Evolutionary conservation across 208 protist species (phyloP).

Genomic region (Entamoeba invadens): DNA sequence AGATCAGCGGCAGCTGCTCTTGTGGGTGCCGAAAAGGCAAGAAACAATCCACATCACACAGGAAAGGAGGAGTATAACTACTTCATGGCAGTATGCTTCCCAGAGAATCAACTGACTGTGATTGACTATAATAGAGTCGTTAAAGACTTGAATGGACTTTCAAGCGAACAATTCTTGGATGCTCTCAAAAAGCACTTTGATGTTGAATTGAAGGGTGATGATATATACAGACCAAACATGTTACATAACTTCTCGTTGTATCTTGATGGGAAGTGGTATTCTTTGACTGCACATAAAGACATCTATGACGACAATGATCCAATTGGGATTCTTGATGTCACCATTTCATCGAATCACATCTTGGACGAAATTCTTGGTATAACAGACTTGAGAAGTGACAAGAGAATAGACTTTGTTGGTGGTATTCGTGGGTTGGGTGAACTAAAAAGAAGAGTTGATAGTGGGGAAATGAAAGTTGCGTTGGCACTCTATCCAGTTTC

Average conservation of each 20-base stretch:
- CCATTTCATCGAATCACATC: not conserved
- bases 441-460: not conserved
- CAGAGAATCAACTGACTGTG: not conserved
- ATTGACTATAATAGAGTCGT: slow-evolving; percentile 21
- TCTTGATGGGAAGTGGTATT: not conserved
- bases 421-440: not conserved
- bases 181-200: not conserved
- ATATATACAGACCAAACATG: not conserved
- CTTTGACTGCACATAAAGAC: not conserved
- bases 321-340: not conserved
- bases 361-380: slow-evolving; percentile 6
- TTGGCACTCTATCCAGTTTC: slow-evolving; percentile 13
- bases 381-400: not conserved
- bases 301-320: not conserved
- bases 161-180: not conserved
- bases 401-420: slow-evolving; percentile 14
- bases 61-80: not conserved
- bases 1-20: not conserved
- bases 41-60: not conserved
- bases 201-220: not conserved
- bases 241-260: not conserved
- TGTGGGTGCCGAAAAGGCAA: not conserved
- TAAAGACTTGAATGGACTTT: not conserved
- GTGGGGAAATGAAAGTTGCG: not conserved
- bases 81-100: slow-evolving; percentile 16